These are phyloP conservation scores for Penicillium verrucosum DNA, from an alignment of 2,329 filamentous ascomycete species.

Conservation along the genomic window DNA sequence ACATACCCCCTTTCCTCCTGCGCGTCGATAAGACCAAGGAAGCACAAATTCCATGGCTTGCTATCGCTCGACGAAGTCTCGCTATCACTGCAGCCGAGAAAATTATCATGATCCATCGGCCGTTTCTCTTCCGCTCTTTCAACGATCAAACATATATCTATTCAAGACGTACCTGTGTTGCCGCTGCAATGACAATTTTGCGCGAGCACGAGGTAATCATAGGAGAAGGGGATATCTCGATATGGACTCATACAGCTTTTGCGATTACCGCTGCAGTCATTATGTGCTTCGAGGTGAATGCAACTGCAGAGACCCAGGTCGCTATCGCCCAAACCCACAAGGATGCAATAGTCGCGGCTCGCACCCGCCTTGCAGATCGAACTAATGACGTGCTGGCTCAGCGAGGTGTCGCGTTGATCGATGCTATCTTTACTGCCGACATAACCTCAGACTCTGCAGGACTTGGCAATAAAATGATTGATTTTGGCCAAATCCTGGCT, in stretches of 20 bases:
- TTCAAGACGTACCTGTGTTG: conserved; percentile 38
- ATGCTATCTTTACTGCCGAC: conserved; percentile 25
- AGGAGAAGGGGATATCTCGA: conserved; percentile 24
- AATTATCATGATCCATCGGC: conserved; percentile 45
- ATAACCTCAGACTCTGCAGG: conserved; percentile 1
- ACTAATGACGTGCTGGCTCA: conserved; percentile 25
- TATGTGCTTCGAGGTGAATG: conserved; percentile 27
- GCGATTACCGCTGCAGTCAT: conserved; percentile 29
- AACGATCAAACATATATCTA: conserved; percentile 32
- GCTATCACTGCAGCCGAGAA: conserved; percentile 42
- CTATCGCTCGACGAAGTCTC: conserved; percentile 35
- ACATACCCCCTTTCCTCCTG: conserved; percentile 31
- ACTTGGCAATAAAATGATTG: conserved; percentile 10
- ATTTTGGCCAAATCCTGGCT: conserved; percentile 21
- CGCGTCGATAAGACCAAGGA: conserved; percentile 27
- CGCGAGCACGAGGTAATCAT: conserved; percentile 27
- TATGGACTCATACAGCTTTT: conserved; percentile 29
- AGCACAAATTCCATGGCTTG: conserved; percentile 34
- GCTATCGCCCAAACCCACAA: conserved; percentile 20
- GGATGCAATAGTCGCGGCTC: conserved; percentile 21
- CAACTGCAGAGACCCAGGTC: conserved; percentile 12
- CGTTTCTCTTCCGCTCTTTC: conserved; percentile 37
- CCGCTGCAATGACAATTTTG: conserved; percentile 41
- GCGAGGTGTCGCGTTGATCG: conserved; percentile 25
- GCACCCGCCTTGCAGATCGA: conserved; percentile 19